Percentiles rank a stretch among this genome's conserved stretches.
Conservation (phyloP, 2,329 filamentous ascomycete species). For the Chrysosporium keratinophilum region DNA sequence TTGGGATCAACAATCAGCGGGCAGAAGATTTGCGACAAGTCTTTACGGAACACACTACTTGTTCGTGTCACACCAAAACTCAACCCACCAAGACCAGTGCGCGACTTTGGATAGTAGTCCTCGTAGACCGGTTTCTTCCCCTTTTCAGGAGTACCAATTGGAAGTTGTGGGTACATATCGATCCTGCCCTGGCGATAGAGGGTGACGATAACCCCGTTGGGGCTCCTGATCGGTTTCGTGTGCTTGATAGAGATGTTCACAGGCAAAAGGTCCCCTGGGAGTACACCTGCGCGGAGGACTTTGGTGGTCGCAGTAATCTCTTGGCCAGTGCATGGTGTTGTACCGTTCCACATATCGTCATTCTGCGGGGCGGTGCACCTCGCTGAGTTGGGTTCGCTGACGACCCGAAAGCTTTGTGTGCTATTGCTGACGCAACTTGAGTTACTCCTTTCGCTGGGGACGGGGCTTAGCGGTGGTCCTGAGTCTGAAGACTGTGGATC, state of each 20-base stretch:
- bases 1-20: constrained; percentile 78
- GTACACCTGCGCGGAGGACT: constrained; percentile 67
- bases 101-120: constrained; percentile 77
- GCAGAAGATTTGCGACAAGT: constrained; percentile 77
- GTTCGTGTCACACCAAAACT: constrained; percentile 78
- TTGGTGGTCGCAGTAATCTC: constrained; percentile 83
- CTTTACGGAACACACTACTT: constrained; percentile 89
- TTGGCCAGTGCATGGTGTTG: constrained; percentile 51
- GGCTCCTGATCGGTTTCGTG: constrained; percentile 77
- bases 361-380: constrained; percentile 31
- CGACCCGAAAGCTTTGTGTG: constrained; percentile 48
- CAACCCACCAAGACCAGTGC: constrained; percentile 74
- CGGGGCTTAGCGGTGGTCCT: constrained; percentile 37
- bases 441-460: constrained; percentile 58
- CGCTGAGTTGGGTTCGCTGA: constrained; percentile 35
- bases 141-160: constrained; percentile 52
- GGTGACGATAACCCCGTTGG: constrained; percentile 87
- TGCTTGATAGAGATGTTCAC: constrained; percentile 76
- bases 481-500: constrained; percentile 19
- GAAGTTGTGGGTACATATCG: constrained; percentile 60
- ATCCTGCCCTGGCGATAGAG: constrained; percentile 85
- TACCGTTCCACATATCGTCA: constrained; percentile 43
- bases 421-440: constrained; percentile 60
- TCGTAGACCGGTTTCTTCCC: constrained; percentile 62
- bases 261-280: constrained; percentile 73